Base-by-base conservation (phyloP, 495 filamentous ascomycete species). In the Aspergillus olivimuriae region DNA sequence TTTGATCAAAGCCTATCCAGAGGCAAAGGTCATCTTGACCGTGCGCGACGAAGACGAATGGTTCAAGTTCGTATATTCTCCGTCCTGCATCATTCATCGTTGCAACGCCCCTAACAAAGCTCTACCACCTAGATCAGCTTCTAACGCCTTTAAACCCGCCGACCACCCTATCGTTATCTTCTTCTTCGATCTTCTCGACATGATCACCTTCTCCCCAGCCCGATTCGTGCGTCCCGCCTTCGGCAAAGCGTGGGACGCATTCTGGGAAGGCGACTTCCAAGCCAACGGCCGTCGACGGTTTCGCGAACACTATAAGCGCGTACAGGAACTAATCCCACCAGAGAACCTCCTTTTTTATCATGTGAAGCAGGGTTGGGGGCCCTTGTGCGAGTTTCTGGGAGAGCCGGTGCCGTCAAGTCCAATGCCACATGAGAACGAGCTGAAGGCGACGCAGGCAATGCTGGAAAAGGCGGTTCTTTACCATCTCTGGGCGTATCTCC, bases 21-120 rank as follows among this genome's bases (percentile, higher is more conserved):
- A 80, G 6, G 77, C 78, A 28, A 79, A 78, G 44, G 69, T 80
- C 12, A 60, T 82, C 16, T 58, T 82, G 11, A 74, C 71, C 1
- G 63, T 56, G 1, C 64, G 78, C 10, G 73, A 78, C 38, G 51
- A 60, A 2, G 67, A 70, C 3, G 55, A 46, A 4, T 79, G 75
- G 75, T 48, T 60, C 30, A 30, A n/a, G 35, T 46, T 4, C 2
- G 44, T 40, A n/a, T 18, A 41, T 6, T 19, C 2, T 12, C 26
- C 20, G 16, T 19, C 9, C 11, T 6, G 11, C 14, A 10, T 4
- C 15, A 37, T 19, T 17, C 34, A 37, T 28, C 5, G 24, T 28
- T 28, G 24, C 24, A 28, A 28, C 11, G 24, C 11, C 11, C 24
- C 6, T 11, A n/a, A n/a, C n/a, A n/a, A n/a, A n/a, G n/a, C n/a